phyloP scores from a whole-genome alignment of 78 protist species.

The Corallochytrium limacisporum region DNA sequence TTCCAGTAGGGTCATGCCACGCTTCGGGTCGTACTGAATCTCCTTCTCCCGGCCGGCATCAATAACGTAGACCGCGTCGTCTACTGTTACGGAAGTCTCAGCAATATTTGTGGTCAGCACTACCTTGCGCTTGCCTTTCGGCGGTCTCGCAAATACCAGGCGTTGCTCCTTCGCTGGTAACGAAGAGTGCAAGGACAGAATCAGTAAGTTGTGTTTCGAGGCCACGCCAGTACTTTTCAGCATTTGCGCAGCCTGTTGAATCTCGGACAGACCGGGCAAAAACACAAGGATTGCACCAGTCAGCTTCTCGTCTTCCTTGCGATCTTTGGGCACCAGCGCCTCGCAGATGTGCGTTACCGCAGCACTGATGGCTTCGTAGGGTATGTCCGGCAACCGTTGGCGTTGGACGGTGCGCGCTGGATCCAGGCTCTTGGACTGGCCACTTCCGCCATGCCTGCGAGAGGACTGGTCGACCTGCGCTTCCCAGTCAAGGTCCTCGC shows the following conservation, averaged over 20 bases:
- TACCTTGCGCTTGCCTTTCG: constrained; percentile 58
- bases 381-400: no score
- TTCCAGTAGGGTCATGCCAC: constrained; percentile 27
- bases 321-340: no score
- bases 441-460: no score
- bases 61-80: constrained; percentile 47
- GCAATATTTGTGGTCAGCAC: constrained; percentile 86
- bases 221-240: background rate
- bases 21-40: constrained; percentile 19
- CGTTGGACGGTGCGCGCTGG: no score
- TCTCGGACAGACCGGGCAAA: constrained; percentile 57
- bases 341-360: no score
- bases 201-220: background rate
- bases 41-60: constrained; percentile 61
- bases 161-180: constrained; percentile 31
- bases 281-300: constrained; percentile 50
- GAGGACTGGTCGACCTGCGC: no score
- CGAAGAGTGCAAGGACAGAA: constrained; percentile 32
- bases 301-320: background rate
- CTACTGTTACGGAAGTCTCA: constrained; percentile 84
- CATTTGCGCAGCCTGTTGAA: constrained; percentile 1
- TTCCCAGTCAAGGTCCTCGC: no score
- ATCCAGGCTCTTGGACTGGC: no score
- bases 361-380: no score
- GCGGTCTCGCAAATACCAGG: constrained; percentile 26